Conservation (phyloP, 202 grass and related monocot genomes). For the Musa balbisiana region DNA sequence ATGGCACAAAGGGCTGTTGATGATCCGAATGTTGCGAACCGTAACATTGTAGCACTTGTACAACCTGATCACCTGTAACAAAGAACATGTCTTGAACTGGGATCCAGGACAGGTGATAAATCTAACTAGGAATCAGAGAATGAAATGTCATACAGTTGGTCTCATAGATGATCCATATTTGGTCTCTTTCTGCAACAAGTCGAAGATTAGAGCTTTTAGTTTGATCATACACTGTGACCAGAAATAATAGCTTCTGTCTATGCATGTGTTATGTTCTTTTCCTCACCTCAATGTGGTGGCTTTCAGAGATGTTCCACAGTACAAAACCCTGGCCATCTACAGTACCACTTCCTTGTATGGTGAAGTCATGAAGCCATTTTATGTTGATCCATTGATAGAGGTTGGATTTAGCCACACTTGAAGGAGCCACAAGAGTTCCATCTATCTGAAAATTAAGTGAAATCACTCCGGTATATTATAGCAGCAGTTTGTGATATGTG, state of each 20-base stretch:
- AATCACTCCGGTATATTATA: background rate
- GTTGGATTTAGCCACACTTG: slow-evolving; percentile 30
- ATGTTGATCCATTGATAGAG: slow-evolving; percentile 69
- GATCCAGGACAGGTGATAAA: background rate
- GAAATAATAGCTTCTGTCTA: background rate
- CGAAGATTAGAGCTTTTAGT: background rate
- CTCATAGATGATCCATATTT: slow-evolving; percentile 22
- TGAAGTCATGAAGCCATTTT: slow-evolving; percentile 59
- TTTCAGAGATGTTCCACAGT: slow-evolving; percentile 22
- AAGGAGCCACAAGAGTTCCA: slow-evolving; percentile 46
- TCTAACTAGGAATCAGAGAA: background rate
- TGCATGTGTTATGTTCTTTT: background rate
- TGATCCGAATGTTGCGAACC: slow-evolving; percentile 35
- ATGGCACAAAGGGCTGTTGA: slow-evolving; percentile 65
- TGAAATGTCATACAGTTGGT: slow-evolving; percentile 44
- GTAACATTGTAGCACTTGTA: slow-evolving; percentile 54
- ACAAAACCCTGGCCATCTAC: slow-evolving; percentile 45
- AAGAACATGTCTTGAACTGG: background rate
- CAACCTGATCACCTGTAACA: slow-evolving; percentile 42
- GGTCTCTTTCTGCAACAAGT: slow-evolving; percentile 14
- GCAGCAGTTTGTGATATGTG: background rate
- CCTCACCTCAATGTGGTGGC: slow-evolving; percentile 34
- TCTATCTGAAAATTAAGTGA: slow-evolving; percentile 43
- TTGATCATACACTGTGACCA: background rate
- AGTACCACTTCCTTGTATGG: slow-evolving; percentile 45